These are phyloP conservation scores for Platismatia glauca DNA, from an alignment of 495 filamentous ascomycete species.

Conservation along the genomic window DNA sequence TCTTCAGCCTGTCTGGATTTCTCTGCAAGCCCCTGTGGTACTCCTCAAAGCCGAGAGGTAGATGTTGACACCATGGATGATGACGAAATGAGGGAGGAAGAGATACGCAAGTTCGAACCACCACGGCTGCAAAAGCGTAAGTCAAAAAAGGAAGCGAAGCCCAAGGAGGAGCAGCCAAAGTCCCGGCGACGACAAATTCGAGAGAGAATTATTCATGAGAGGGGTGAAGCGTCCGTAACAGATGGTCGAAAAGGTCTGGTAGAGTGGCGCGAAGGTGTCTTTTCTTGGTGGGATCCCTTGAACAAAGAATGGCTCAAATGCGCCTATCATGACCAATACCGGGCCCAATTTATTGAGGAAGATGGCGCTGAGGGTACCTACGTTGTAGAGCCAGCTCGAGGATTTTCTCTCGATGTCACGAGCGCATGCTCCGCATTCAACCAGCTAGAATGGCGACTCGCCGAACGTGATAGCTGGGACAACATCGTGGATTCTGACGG, in stretches of 20 bases:
- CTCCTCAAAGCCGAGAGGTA: not conserved
- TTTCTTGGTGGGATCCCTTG: constrained; percentile 4
- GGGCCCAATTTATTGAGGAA: constrained; percentile 5
- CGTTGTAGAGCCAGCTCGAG: constrained; percentile 3
- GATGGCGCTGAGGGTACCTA: constrained; percentile 2
- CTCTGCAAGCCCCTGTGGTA: not conserved
- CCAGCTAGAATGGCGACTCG: constrained; percentile 9
- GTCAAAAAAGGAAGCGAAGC: not conserved
- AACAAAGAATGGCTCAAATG: not conserved
- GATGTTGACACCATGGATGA: not conserved
- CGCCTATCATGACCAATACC: constrained; percentile 7
- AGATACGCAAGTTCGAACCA: not conserved
- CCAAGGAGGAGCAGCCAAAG: not conserved
- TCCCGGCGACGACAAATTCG: constrained; percentile 1
- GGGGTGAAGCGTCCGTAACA: not conserved
- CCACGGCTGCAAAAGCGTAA: not conserved
- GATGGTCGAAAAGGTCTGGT: constrained; percentile 3
- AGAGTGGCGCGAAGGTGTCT: not conserved
- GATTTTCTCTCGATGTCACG: constrained; percentile 10
- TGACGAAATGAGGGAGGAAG: not conserved
- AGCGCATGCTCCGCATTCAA: not conserved
- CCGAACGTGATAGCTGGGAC: not conserved
- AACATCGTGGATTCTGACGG: constrained; percentile 13
- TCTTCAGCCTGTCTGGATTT: not conserved
- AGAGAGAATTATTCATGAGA: not conserved